Evolutionary conservation across 345 rosid genomes (phyloP), one percentile per base, ranked within the genome.

Genomic region (Populus nigra): DNA sequence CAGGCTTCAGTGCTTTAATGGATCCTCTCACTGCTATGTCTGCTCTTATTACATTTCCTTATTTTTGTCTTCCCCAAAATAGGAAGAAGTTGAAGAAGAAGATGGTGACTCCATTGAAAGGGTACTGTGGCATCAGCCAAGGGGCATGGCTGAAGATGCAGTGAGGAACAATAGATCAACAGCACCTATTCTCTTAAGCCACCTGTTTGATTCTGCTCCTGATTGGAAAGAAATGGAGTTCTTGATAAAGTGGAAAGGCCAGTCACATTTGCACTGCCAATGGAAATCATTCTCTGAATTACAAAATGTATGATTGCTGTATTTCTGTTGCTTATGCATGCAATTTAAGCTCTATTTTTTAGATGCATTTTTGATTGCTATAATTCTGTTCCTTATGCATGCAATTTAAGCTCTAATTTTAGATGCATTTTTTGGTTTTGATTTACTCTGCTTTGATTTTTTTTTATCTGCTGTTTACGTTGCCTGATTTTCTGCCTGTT

Each of bases 201-300:
- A 88, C 85, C 77, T 92, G 83, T 94, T 90, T 89, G 94, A 89
- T 84, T 83, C 86, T 76, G 92, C 86, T 76, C 89, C 91, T 63
- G 94, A 94, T 85, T 96, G 97, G 98, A 88, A 90, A 80, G 90
- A 91, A 50, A 89, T 92, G 87, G 99, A 94, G 83, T 94, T 94
- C 85, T 83, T 94, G 81, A 93, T 96, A 75, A 96, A 96, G 87
- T 96, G 98, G 99, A 96, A 96, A 84, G 98, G 98, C 84, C 98
- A 91, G 89, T 96, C 99, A 33, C 99, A 96, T 80, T 87, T 96
- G 84, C 99, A 96, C 76, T 96, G 97, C 80, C 97, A 90, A 85
- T 96, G 99, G 99, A 96, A 94, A 84, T 84, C 94, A 39, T 82
- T 92, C 75, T 74, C 84, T 57, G 94, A 96, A 72, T 82, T 96